These are phyloP conservation scores for Discostella stelligeroides DNA, from an alignment of 108 stramenopile genomes.

Conservation along the genomic window DNA sequence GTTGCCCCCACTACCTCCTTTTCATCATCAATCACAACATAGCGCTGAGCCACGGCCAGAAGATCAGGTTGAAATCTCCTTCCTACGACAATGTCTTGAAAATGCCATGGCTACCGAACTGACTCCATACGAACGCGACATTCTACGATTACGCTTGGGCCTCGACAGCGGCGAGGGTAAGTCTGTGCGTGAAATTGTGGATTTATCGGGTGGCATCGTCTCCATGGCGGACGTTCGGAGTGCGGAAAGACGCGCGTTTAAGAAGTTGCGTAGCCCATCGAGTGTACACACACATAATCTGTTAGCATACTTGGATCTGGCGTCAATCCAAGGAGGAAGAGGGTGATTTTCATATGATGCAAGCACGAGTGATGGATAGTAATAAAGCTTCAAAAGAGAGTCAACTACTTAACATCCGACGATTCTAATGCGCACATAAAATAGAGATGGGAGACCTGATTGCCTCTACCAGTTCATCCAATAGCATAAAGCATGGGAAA, in stretches of 20 bases:
- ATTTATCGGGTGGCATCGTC: slow-evolving; percentile 60
- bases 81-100: slow-evolving; percentile 78
- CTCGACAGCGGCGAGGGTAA: slow-evolving; percentile 76
- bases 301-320: slow-evolving; percentile 66
- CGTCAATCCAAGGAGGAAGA: slow-evolving; percentile 17
- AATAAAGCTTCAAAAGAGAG: no score
- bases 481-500: no score
- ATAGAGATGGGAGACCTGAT: no score
- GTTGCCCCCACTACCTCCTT: not conserved
- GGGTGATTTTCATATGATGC: no score
- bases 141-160: slow-evolving; percentile 77
- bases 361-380: no score
- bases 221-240: slow-evolving; percentile 57
- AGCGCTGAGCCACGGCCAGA: slow-evolving; percentile 60
- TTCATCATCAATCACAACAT: not conserved
- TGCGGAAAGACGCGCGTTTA: slow-evolving; percentile 63
- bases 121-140: slow-evolving; percentile 81
- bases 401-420: no score
- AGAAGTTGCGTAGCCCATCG: slow-evolving; percentile 70
- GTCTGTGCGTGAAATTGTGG: slow-evolving; percentile 65
- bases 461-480: no score
- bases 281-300: slow-evolving; percentile 66
- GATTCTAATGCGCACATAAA: no score
- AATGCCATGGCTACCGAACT: slow-evolving; percentile 84
- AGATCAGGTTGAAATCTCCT: slow-evolving; percentile 74